Evolutionary conservation across 371 early-diverging fungal genomes (phyloP).

Genomic region (Mucor sp.): DNA sequence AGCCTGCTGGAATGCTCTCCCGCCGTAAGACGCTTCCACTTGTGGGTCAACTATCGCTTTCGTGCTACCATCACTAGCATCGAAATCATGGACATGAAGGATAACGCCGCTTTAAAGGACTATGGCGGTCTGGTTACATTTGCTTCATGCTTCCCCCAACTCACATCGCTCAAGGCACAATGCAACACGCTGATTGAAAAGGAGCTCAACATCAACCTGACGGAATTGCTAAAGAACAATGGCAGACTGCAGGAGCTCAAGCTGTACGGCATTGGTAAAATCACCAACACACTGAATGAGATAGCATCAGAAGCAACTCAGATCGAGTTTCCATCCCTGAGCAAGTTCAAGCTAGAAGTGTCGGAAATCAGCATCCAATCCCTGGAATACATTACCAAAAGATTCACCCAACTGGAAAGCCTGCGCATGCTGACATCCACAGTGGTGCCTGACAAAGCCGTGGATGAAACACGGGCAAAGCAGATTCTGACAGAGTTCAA

Average conservation of each 20-base stretch:
- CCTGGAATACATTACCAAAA: not conserved
- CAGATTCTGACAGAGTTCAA: not conserved
- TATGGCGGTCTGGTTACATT: slow-evolving; percentile 2
- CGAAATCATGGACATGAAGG: slow-evolving; percentile 1
- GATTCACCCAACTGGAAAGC: not conserved
- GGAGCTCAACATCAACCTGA: not conserved
- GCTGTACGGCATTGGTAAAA: slow-evolving; percentile 1
- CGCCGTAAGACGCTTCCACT: slow-evolving; percentile 5
- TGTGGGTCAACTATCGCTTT: slow-evolving; percentile 11
- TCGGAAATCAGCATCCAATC: not conserved
- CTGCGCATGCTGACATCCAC: not conserved
- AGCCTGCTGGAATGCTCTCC: not conserved
- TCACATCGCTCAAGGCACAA: slow-evolving; percentile 3
- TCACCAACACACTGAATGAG: not conserved
- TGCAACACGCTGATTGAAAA: not conserved
- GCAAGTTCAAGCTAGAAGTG: not conserved
- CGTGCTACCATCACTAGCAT: slow-evolving; percentile 2
- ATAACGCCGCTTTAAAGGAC: slow-evolving; percentile 2
- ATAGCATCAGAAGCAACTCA: not conserved
- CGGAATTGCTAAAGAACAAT: not conserved
- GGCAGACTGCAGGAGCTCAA: not conserved
- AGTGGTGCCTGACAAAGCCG: not conserved
- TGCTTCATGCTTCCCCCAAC: not conserved
- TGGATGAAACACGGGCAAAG: not conserved
- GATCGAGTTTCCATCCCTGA: not conserved